Evolutionary conservation across 768 basidiomycete genomes (phyloP).

Genomic region (Boletus tylopilopsis): DNA sequence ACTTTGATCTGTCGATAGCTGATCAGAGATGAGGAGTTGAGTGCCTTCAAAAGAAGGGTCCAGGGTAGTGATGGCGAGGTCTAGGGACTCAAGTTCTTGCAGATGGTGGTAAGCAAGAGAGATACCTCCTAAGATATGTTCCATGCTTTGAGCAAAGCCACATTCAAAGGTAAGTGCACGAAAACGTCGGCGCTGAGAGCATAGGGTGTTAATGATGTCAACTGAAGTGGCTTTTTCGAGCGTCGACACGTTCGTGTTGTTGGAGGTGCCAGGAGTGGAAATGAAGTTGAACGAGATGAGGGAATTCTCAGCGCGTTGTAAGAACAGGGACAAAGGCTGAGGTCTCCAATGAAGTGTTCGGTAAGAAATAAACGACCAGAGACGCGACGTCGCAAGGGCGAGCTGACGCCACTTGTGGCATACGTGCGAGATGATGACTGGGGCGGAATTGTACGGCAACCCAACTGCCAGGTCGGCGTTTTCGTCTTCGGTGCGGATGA

Average conservation of each 20-base stretch:
- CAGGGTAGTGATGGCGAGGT: conserved; percentile 25
- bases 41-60: conserved; percentile 28
- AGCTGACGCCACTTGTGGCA: conserved; percentile 48
- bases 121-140: conserved; percentile 23
- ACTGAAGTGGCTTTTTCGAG: conserved; percentile 19
- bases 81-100: conserved; percentile 26
- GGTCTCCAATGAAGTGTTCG: conserved; percentile 24
- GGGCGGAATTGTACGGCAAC: conserved; percentile 30
- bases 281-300: conserved; percentile 36
- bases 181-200: conserved; percentile 25
- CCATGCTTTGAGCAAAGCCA: conserved; percentile 27
- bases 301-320: conserved; percentile 34
- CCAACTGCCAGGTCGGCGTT: conserved; percentile 20
- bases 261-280: conserved; percentile 13
- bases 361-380: conserved; percentile 43
- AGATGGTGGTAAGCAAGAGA: conserved; percentile 13
- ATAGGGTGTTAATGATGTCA: conserved; percentile 24
- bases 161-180: conserved; percentile 36
- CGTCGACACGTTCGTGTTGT: conserved; percentile 13
- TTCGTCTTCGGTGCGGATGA: conserved; percentile 26
- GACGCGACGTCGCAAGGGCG: conserved; percentile 37
- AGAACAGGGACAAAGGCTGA: conserved; percentile 26
- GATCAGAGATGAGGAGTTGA: conserved; percentile 21
- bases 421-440: conserved; percentile 45
- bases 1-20: conserved; percentile 9